Conservation (phyloP, 2,329 filamentous ascomycete genomes). For the Botrytis medusae region DNA sequence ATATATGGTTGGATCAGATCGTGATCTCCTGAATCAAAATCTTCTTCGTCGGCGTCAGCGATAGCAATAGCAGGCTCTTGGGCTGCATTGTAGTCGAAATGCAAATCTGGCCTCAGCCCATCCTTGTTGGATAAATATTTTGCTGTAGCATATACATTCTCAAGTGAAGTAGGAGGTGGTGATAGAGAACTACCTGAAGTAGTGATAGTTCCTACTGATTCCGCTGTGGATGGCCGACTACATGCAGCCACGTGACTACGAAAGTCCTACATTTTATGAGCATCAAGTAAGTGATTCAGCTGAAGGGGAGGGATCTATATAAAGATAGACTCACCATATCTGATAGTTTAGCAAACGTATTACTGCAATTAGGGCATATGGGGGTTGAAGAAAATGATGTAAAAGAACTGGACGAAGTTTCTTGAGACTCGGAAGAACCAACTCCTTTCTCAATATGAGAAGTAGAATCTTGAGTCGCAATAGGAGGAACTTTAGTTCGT, state of each 20-base stretch:
- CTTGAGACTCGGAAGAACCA: constrained; percentile 20
- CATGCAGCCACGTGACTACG: constrained; percentile 36
- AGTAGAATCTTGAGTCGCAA: constrained; percentile 19
- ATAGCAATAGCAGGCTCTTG: constrained; percentile 22
- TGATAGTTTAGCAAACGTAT: constrained; percentile 21
- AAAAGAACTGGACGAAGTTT: constrained; percentile 22
- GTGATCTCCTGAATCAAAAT: neutral
- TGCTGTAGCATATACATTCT: constrained; percentile 5
- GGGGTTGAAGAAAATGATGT: constrained; percentile 20
- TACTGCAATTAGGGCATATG: constrained; percentile 24
- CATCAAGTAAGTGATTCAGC: constrained; percentile 17
- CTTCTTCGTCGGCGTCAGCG: constrained; percentile 19
- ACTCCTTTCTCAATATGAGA: constrained; percentile 16
- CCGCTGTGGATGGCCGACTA: constrained; percentile 28
- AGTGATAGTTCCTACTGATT: constrained; percentile 25
- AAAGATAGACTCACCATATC: constrained; percentile 19
- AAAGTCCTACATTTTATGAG: constrained; percentile 36
- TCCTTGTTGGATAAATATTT: constrained; percentile 20
- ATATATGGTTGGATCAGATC: constrained; percentile 27
- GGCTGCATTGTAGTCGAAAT: constrained; percentile 20
- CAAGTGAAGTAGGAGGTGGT: constrained; percentile 28
- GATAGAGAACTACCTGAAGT: constrained; percentile 31
- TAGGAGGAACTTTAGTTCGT: constrained; percentile 24
- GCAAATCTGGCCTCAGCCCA: constrained; percentile 20
- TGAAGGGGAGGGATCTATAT: neutral